These are phyloP conservation scores for Liquidambar formosana DNA, from an alignment of 164 flowering plant genomes.

Conservation along the genomic window DNA sequence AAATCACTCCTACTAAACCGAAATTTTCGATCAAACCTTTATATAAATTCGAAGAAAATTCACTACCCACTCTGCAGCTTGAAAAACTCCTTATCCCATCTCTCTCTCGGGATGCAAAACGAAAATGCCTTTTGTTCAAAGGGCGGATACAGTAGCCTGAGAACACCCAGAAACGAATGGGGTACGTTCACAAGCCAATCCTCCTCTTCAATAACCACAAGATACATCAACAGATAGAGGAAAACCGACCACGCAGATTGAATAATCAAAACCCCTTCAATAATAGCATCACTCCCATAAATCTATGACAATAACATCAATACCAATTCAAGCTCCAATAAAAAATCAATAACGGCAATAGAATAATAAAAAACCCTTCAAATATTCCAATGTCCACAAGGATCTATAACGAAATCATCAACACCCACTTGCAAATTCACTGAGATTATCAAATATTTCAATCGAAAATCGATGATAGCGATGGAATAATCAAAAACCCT, in stretches of 20 bases:
- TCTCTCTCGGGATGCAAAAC: constrained; percentile 56
- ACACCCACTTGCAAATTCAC: constrained; percentile 7
- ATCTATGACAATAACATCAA: neutral
- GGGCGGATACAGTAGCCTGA: constrained; percentile 34
- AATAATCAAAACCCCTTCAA: neutral
- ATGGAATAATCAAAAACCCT: constrained; percentile 15
- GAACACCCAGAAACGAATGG: constrained; percentile 41
- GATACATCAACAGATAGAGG: constrained; percentile 52
- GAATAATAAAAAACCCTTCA: constrained; percentile 16
- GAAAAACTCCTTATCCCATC: constrained; percentile 84
- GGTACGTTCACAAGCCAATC: constrained; percentile 48
- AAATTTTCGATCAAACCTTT: neutral
- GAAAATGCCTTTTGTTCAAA: constrained; percentile 36
- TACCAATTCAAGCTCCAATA: neutral
- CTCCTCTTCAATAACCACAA: constrained; percentile 26
- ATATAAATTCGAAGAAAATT: neutral
- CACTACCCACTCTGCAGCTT: constrained; percentile 62
- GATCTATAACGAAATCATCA: constrained; percentile 10
- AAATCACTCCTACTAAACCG: constrained; percentile 4
- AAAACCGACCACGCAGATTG: neutral
- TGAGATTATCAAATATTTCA: neutral
- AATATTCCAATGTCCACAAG: constrained; percentile 5
- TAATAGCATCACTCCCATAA: constrained; percentile 6
- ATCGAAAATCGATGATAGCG: constrained; percentile 1
- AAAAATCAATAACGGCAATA: constrained; percentile 1